phyloP scores from a whole-genome alignment of 2,329 filamentous ascomycete species.

The Rhynchosporium secalis region DNA sequence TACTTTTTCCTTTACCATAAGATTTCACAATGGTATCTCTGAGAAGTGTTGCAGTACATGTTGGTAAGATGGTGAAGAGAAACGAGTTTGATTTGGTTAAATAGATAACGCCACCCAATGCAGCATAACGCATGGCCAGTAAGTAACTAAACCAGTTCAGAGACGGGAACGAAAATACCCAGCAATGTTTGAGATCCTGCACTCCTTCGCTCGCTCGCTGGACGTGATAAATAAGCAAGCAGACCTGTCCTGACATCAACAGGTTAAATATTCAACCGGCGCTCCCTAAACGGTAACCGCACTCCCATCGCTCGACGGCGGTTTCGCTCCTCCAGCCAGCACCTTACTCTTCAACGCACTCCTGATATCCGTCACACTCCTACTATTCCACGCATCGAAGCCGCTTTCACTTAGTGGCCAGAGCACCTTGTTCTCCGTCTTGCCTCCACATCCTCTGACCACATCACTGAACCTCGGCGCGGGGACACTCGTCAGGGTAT shows the following conservation, averaged over 20 bases:
- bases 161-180: neutral
- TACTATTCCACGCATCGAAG: conserved; percentile 46
- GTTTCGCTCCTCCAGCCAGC: conserved; percentile 20
- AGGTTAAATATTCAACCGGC: neutral
- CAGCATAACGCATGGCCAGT: neutral
- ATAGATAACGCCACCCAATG: conserved; percentile 11
- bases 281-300: neutral
- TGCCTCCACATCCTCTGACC: conserved; percentile 19
- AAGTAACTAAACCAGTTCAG: neutral
- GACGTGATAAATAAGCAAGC: neutral
- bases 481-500: conserved; percentile 54
- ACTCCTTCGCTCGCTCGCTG: conserved; percentile 3
- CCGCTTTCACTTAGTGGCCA: conserved; percentile 44
- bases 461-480: conserved; percentile 30
- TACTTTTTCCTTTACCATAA: too few species aligned
- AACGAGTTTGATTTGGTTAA: neutral
- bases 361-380: conserved; percentile 47
- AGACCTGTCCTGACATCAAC: neutral
- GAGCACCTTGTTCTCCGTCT: conserved; percentile 38
- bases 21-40: too few species aligned
- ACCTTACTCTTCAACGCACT: conserved; percentile 37
- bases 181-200: neutral
- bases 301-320: neutral
- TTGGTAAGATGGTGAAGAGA: neutral
- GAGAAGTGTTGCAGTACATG: too few species aligned